A percentile compares a stretch with the other conserved stretches of the same genome.
Conservation (phyloP, 225 moss, liverwort and hornwort species). For the Asterella californica region DNA sequence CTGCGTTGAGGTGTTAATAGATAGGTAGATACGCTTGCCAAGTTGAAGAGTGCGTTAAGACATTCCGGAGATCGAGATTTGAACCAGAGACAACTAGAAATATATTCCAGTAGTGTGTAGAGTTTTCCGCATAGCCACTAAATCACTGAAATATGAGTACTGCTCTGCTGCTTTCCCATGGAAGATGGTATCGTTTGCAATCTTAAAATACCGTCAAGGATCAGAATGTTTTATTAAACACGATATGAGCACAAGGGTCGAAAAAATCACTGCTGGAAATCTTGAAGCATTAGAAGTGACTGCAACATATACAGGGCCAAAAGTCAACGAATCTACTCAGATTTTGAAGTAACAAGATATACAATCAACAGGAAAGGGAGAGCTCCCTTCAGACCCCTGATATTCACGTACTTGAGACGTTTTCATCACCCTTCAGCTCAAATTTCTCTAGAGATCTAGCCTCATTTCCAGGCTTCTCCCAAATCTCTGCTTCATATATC, state of each 20-base stretch:
- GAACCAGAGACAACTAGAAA: background rate
- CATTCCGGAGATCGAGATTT: background rate
- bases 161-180: too few relatives aligned
- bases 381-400: background rate
- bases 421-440: conserved; percentile 25
- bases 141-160: background rate
- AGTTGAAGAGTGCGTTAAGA: background rate
- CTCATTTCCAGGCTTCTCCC: conserved; percentile 44
- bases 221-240: background rate
- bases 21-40: background rate
- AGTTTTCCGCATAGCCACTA: background rate
- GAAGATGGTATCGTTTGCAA: too few relatives aligned
- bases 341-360: background rate
- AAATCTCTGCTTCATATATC: conserved; percentile 54
- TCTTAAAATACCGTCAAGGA: too few relatives aligned
- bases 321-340: background rate
- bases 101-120: too few relatives aligned
- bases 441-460: conserved; percentile 41
- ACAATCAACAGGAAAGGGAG: background rate
- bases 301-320: background rate
- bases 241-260: background rate
- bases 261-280: background rate
- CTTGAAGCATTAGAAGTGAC: background rate
- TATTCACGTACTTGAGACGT: conserved; percentile 30
- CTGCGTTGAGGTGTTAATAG: conserved; percentile 18